Evolutionary conservation across 768 basidiomycete species (phyloP).

Genomic region (button mushroom (Agaricus bisporus)): DNA sequence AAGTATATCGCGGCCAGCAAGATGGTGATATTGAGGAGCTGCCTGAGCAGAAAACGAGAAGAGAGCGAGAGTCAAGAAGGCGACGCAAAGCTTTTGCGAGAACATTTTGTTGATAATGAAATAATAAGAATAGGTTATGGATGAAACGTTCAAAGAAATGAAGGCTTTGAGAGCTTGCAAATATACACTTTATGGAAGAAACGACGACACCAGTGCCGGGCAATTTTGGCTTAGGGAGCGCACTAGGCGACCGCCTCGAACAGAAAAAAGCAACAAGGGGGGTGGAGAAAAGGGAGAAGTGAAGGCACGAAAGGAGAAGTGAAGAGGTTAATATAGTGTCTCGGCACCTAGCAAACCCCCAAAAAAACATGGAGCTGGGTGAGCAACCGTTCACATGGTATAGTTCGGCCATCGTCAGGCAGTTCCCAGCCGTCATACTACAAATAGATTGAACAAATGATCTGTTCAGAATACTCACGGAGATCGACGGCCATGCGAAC

Average conservation of each 20-base stretch:
- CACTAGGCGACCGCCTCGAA: constrained; percentile 34
- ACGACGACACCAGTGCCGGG: constrained; percentile 43
- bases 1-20: not conserved
- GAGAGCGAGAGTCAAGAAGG: constrained; percentile 32
- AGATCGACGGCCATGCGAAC: too few species aligned
- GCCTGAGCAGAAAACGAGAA: constrained; percentile 26
- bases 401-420: constrained; percentile 1
- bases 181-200: constrained; percentile 11
- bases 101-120: constrained; percentile 28
- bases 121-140: constrained; percentile 6
- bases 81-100: constrained; percentile 29
- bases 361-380: not conserved
- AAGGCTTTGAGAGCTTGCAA: constrained; percentile 14
- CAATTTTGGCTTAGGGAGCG: constrained; percentile 28
- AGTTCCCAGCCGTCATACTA: not conserved
- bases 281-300: constrained; percentile 10
- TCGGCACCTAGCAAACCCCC: not conserved
- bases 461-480: too few species aligned
- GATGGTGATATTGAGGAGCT: constrained; percentile 10
- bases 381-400: constrained; percentile 9
- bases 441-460: too few species aligned
- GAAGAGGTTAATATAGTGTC: constrained; percentile 1
- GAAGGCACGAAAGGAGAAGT: not conserved
- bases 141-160: constrained; percentile 4
- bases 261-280: constrained; percentile 9